These are phyloP conservation scores for Fusarium sp. DNA, from an alignment of 2,329 filamentous ascomycete genomes.

Conservation along the genomic window DNA sequence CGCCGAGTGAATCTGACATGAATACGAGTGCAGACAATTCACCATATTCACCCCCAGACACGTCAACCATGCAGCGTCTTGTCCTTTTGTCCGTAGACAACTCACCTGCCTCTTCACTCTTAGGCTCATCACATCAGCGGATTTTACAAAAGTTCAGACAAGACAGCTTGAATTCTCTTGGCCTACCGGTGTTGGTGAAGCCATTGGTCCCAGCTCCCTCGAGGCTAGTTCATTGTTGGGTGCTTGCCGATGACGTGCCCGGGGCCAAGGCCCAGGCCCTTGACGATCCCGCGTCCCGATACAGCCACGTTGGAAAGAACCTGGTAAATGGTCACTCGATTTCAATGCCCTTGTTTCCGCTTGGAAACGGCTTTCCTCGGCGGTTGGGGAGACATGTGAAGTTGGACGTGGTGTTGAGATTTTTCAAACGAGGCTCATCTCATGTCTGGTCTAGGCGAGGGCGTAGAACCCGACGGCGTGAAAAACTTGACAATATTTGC, in stretches of 20 bases:
- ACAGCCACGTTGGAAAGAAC: not conserved
- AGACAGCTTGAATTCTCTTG: conserved; percentile 6
- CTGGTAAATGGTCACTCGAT: not conserved
- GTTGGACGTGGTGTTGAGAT: conserved; percentile 4
- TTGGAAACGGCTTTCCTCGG: conserved; percentile 18
- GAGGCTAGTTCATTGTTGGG: conserved; percentile 27
- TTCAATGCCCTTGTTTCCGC: not conserved
- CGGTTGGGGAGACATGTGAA: not conserved
- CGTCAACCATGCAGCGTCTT: conserved; percentile 12
- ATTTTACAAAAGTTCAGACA: conserved; percentile 15
- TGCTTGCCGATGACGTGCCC: conserved; percentile 33
- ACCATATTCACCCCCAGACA: conserved; percentile 24
- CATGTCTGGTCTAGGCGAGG: not conserved
- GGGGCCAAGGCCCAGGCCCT: conserved; percentile 15
- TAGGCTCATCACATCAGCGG: conserved; percentile 7
- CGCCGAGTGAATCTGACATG: not conserved
- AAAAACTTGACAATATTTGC: not conserved
- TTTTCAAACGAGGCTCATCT: not conserved
- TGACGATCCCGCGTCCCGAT: not conserved
- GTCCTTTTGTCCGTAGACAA: not conserved
- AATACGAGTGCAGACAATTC: conserved; percentile 1
- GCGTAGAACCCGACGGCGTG: not conserved
- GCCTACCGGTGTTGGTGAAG: not conserved
- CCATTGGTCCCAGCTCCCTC: conserved; percentile 7
- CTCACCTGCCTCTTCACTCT: conserved; percentile 33